Base-by-base conservation (phyloP, 106 monocot genomes). In the Dendrobium chrysotoxum region DNA sequence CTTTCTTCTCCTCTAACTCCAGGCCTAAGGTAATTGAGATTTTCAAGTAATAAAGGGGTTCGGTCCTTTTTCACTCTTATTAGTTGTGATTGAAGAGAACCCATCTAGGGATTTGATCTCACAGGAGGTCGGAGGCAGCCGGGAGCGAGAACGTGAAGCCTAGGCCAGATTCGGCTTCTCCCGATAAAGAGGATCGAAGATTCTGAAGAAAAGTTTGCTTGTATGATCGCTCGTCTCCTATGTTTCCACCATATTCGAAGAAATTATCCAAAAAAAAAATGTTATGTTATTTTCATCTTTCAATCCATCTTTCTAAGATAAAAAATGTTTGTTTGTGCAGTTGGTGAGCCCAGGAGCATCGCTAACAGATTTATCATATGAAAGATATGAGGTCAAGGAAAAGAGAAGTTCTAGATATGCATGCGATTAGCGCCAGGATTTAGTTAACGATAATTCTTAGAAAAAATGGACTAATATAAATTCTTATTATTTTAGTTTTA, bases 151-250 rank as follows among this genome's bases (percentile, higher is more conserved):
- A 84, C 72, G 75, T 79, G 72, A 88, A 85, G 45, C 86, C 89
- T 39, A 66, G 39, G 25, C 86, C 86, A 16, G 31, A 54, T 31
- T 70, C 83, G 2, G 79, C 77, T 4, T 91, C 95, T 18, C 93
- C 96, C 65, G 94, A 98, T 47, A 98, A 98, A 79, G 98, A 98
- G 83, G 94, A 95, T 83, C 83, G 61, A 99, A 99, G 87, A 41
- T 79, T 61, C 39, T 79, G 41, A 64, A 79, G 65, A 79, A 79
- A 21, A 64, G 65, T 41, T 66, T 79, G 13, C 79, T 79, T 23
- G 79, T 79, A 66, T 79, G 79, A 39, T 21, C 13, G 17, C 23
- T 42, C 5, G 4, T 41, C 23, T 42, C 61, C 64, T 79, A 26
- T 17, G 35, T 9, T 55, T 61, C 2, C 1, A 9, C 50, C 53